Evolutionary conservation across 192 early-diverging fungal species (phyloP).

Genomic region (Backusella westeae): DNA sequence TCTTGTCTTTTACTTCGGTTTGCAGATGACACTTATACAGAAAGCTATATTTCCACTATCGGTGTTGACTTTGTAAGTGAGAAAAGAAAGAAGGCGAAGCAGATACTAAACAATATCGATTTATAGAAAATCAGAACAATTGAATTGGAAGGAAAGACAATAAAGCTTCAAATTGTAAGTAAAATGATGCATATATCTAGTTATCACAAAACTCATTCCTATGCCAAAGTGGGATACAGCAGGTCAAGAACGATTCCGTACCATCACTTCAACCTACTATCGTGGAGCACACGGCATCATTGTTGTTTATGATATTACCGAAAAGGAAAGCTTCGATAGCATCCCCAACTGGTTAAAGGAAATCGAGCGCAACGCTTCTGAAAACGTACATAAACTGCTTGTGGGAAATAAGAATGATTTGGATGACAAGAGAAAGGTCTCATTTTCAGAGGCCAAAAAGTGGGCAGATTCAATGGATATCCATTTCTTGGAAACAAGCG

Average conservation of each 20-base stretch:
- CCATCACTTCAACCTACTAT: slow-evolving; percentile 97
- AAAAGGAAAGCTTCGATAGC: slow-evolving; percentile 89
- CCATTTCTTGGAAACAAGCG: slow-evolving; percentile 94
- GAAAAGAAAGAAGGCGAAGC: not conserved
- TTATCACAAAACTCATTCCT: not conserved
- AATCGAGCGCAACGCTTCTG: slow-evolving; percentile 94
- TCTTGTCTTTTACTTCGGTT: slow-evolving; percentile 95
- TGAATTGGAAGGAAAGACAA: slow-evolving; percentile 95
- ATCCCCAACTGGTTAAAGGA: slow-evolving; percentile 98
- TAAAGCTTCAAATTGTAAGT: slow-evolving; percentile 93
- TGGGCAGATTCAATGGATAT: slow-evolving; percentile 87
- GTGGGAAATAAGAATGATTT: slow-evolving; percentile 99
- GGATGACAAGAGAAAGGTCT: slow-evolving; percentile 84
- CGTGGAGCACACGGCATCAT: slow-evolving; percentile 97
- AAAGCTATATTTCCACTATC: slow-evolving; percentile 97
- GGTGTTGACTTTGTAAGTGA: slow-evolving; percentile 94
- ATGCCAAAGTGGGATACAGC: slow-evolving; percentile 87
- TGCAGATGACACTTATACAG: slow-evolving; percentile 98
- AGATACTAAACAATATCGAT: not conserved
- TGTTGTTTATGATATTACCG: slow-evolving; percentile 97
- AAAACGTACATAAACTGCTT: slow-evolving; percentile 94
- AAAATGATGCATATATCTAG: not conserved
- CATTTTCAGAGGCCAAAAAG: slow-evolving; percentile 48
- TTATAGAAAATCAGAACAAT: slow-evolving; percentile 48
- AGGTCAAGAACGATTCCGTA: slow-evolving; percentile 98